Evolutionary conservation across 331 rosid genomes (phyloP).

Genomic region (Malus hybrid): DNA sequence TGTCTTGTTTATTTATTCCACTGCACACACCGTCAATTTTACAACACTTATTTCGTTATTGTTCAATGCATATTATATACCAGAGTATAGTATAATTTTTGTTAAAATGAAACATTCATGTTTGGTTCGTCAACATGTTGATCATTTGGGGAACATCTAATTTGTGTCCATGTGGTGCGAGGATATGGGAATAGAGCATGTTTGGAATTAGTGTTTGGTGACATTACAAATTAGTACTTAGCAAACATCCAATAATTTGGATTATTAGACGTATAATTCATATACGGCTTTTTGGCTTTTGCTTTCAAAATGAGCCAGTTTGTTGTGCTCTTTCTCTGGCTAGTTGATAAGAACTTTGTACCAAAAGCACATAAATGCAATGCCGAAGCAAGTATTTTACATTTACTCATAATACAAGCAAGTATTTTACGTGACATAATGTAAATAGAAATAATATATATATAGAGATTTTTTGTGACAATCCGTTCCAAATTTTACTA

Average conservation of each 20-base stretch:
- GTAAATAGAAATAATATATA: too few species aligned
- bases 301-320: not conserved
- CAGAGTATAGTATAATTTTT: too few species aligned
- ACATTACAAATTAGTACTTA: not conserved
- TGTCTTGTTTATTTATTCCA: too few species aligned
- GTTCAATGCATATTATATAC: too few species aligned
- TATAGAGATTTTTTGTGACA: too few species aligned
- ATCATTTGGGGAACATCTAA: slow-evolving; percentile 20
- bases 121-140: not conserved
- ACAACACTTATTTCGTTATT: too few species aligned
- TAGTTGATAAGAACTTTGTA: not conserved
- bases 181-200: slow-evolving; percentile 5
- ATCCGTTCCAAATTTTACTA: too few species aligned
- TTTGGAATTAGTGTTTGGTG: slow-evolving; percentile 5
- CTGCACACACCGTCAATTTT: too few species aligned
- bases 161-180: slow-evolving; percentile 17
- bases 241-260: not conserved
- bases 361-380: slow-evolving; percentile 2
- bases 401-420: too few species aligned
- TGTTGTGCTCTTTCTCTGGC: not conserved
- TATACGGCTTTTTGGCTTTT: not conserved
- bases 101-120: too few species aligned
- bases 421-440: too few species aligned
- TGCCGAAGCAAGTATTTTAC: too few species aligned
- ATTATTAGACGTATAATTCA: not conserved